Base-by-base conservation (phyloP, 2,329 filamentous ascomycete genomes). In the Fusarium napiforme region DNA sequence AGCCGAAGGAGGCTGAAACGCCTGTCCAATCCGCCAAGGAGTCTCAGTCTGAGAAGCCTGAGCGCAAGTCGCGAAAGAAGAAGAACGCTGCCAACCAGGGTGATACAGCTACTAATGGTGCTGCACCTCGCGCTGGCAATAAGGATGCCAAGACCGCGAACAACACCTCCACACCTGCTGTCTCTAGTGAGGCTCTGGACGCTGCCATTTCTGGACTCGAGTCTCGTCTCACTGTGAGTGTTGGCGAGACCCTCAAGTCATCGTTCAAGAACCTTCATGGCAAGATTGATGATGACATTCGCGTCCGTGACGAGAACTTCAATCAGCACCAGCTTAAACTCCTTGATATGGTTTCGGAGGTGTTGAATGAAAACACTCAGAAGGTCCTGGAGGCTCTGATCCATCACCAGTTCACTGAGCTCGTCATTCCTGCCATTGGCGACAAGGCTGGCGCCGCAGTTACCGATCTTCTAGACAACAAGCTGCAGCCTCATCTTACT, bases 321-420 rank as follows among this genome's bases (percentile, higher is more conserved):
- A 85, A 86, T 65, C 81, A 84, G 73, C 86, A 86, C 66, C 88
- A 89, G 77, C 81, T 86, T 23, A 86, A 87, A 75, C 82, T 91
- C 23, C 83, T 91, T 46, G 86, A 89, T 69, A 85, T 88, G 80
- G 88, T 91, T 42, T 89, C 88, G 9, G 84, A 88, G 39, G 88
- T 91, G 39, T 84, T 92, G 53, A 90, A 89, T 72, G 86, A 88
- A 68, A 91, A 91, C 78, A 90, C 89, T 26, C 87, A 91, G 81
- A 91, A 93, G 77, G 93, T 93, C 28, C 87, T 98, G 42, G 87
- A 91, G 69, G 91, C 90, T 69, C 93, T 97, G 75, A 91, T 97
- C 57, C 89, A 90, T 52, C 88, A 91, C 53, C 93, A 93, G 80
- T 93, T 97, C 73, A 89, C 93, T 69, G 87, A 91, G 62, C 87